Conservation (phyloP, 306 rosid genomes). For the Erythrophleum fordii region DNA sequence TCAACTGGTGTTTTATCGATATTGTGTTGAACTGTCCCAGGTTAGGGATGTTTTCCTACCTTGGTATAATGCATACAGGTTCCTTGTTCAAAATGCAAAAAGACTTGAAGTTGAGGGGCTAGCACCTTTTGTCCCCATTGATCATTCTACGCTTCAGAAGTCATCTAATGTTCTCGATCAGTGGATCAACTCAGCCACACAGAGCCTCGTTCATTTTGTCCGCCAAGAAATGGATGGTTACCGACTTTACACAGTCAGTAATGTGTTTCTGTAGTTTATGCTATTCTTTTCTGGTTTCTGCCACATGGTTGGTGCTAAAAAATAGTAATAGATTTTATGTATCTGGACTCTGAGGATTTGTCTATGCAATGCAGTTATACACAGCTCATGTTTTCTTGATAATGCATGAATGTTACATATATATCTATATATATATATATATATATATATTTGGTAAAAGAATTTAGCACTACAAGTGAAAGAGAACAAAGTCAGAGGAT, state of each 20-base stretch:
- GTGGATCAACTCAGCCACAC: slow-evolving; percentile 98
- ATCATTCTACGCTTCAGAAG: slow-evolving; percentile 67
- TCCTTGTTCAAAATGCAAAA: slow-evolving; percentile 93
- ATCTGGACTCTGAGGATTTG: not conserved
- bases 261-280: slow-evolving; percentile 1
- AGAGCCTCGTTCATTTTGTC: slow-evolving; percentile 86
- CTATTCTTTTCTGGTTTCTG: not conserved
- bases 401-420: too few relatives aligned
- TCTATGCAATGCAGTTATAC: not conserved
- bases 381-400: not conserved
- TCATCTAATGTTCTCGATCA: slow-evolving; percentile 97
- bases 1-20: not conserved
- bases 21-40: slow-evolving; percentile 50
- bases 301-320: not conserved
- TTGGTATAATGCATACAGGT: slow-evolving; percentile 96
- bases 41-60: slow-evolving; percentile 97
- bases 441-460: not conserved
- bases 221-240: slow-evolving; percentile 90
- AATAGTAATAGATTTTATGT: not conserved
- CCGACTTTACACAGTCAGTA: slow-evolving; percentile 86
- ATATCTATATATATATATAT: too few relatives aligned
- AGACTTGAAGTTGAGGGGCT: slow-evolving; percentile 92
- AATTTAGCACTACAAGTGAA: not conserved
- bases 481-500: not conserved
- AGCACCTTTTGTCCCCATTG: slow-evolving; percentile 64